These are phyloP conservation scores for Jacaranda copaia DNA, from an alignment of 257 asterid genomes.

Conservation along the genomic window DNA sequence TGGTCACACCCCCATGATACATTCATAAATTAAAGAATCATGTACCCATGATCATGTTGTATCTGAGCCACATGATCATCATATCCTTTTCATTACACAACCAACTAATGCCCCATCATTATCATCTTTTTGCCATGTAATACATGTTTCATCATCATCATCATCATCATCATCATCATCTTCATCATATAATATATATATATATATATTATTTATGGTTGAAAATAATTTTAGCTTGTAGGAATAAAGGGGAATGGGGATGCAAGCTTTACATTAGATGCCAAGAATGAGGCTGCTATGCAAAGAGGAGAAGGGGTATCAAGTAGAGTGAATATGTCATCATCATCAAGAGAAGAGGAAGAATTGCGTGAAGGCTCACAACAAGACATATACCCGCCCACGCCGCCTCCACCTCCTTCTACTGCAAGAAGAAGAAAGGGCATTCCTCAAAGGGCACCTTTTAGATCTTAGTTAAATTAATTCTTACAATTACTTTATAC, in stretches of 20 bases:
- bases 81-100: constrained; percentile 46
- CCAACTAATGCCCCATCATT: constrained; percentile 53
- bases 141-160: constrained; percentile 37
- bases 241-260: constrained; percentile 87
- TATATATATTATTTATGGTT: neutral
- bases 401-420: constrained; percentile 83
- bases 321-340: constrained; percentile 45
- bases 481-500: constrained; percentile 49
- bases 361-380: constrained; percentile 84
- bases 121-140: constrained; percentile 43
- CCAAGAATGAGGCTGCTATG: constrained; percentile 40
- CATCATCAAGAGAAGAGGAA: constrained; percentile 43
- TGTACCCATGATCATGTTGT: no score
- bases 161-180: constrained; percentile 28
- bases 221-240: constrained; percentile 60
- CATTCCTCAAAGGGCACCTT: constrained; percentile 95
- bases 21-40: constrained; percentile 18
- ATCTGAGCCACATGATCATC: constrained; percentile 30
- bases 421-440: constrained; percentile 94
- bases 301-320: constrained; percentile 61
- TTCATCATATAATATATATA: neutral
- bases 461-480: constrained; percentile 55
- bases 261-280: constrained; percentile 68
- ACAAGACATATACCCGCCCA: constrained; percentile 90
- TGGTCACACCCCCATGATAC: neutral